Evolutionary conservation across 2,329 filamentous ascomycete genomes (phyloP), one percentile per base, ranked within the genome.

Genomic region (Geoglossum cookeanum): DNA sequence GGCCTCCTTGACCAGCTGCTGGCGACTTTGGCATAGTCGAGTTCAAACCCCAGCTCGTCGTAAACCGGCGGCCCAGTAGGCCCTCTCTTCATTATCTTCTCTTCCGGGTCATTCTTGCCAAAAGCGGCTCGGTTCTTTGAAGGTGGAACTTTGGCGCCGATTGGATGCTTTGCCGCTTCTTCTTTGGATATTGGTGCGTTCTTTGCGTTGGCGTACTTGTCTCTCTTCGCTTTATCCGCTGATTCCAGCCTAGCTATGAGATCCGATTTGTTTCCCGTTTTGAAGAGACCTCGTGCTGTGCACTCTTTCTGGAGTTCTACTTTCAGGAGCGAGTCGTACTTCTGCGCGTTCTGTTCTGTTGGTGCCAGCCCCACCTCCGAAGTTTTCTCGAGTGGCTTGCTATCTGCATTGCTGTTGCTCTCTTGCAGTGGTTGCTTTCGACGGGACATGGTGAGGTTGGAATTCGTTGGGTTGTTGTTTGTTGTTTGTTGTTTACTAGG

Each of bases 1-100:
- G 30, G 48, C 27, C 48, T 32, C 8, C 27, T 17, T 22, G 7
- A 3, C 7, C 48, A 2, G 11, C 48, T 51, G 4, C 15, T 52
- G 29, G 56, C 58, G n/a, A 61, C 54, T 44, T 58, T 61, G 4
- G 30, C n/a, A 29, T 61, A 59, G 58, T 61, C 56, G 47, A 61
- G 47, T 55, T 61, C 33, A 37, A 59, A 61, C 7, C 59, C 58
- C 17, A 55, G 33, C 22, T 35, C 15, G 17, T 60, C 58, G 30
- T 61, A 61, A 3, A 58, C 58, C 15, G 59, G 59, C 4, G 58
- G 58, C 42, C 56, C 56, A 6, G 55, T 47, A 7, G 58, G 59
- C 3, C 59, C 59, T 51, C 48, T 51, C 48, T 32, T 51, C 22
- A 51, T 22, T 4, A 51, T 51, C 48, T 51, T 51, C 27, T 51